Evolutionary conservation across 1,284 basidiomycete species (phyloP).

Genomic region (Singerocomus inundabilis): DNA sequence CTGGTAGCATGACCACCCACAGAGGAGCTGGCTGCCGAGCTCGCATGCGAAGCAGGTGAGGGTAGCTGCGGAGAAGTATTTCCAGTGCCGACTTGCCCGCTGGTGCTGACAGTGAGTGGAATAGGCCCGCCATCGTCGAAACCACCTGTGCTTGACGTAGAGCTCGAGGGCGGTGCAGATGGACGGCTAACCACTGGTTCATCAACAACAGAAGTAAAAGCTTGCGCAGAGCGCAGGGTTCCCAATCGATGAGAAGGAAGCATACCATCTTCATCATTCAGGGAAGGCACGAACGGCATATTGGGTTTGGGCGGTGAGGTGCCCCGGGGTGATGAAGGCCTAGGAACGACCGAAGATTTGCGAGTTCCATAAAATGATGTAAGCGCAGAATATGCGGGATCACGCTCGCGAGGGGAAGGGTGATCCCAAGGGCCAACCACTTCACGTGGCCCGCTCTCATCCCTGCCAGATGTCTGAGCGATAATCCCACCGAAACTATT

Average conservation of each 20-base stretch:
- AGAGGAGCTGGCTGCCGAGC: slow-evolving; percentile 30
- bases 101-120: slow-evolving; percentile 51
- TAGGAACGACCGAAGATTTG: slow-evolving; percentile 22
- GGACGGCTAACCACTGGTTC: slow-evolving; percentile 25
- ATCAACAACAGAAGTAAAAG: slow-evolving; percentile 24
- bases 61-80: slow-evolving; percentile 47
- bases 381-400: slow-evolving; percentile 23
- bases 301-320: slow-evolving; percentile 27
- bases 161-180: slow-evolving; percentile 29
- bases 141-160: slow-evolving; percentile 29
- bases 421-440: slow-evolving; percentile 33
- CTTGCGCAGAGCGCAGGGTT: slow-evolving; percentile 32
- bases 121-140: slow-evolving; percentile 27
- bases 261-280: slow-evolving; percentile 34
- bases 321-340: slow-evolving; percentile 29
- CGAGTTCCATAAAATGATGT: slow-evolving; percentile 31
- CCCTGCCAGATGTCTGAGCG: slow-evolving; percentile 27
- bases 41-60: slow-evolving; percentile 49
- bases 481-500: slow-evolving; percentile 29
- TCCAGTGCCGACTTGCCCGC: slow-evolving; percentile 35
- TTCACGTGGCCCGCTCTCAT: slow-evolving; percentile 25
- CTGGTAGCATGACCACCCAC: slow-evolving; percentile 34
- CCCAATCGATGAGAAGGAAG: slow-evolving; percentile 40
- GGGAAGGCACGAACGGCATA: slow-evolving; percentile 23
- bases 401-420: slow-evolving; percentile 35